phyloP scores from a whole-genome alignment of 345 rosid genomes.

The Eucalyptus marginata region DNA sequence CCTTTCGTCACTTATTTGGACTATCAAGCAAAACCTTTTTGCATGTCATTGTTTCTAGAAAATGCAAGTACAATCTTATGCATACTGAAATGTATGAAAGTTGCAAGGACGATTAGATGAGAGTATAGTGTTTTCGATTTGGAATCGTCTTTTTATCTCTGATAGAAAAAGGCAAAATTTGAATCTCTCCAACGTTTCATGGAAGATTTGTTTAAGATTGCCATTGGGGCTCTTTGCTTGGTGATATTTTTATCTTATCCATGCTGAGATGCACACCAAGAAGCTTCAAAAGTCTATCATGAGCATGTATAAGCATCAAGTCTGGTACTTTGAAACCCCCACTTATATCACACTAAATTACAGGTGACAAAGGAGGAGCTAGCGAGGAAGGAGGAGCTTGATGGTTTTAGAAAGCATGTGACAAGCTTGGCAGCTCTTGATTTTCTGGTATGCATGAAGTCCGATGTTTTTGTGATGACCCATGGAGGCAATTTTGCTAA shows the following conservation, averaged over 20 bases:
- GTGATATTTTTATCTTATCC: neutral
- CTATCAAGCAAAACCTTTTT: neutral
- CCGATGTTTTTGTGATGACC: conserved; percentile 99
- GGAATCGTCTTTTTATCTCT: neutral
- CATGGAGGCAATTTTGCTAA: conserved; percentile 99
- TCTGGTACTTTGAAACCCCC: neutral
- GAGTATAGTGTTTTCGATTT: neutral
- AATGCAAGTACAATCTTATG: neutral
- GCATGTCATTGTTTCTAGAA: neutral
- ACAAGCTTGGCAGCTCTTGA: conserved; percentile 98
- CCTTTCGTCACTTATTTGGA: neutral
- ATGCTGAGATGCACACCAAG: neutral
- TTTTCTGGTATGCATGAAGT: conserved; percentile 90
- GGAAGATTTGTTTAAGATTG: neutral
- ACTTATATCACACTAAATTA: neutral
- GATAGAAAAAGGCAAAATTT: neutral
- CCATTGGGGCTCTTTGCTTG: neutral
- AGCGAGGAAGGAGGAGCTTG: conserved; percentile 66
- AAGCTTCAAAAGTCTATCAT: neutral
- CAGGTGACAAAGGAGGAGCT: conserved; percentile 99
- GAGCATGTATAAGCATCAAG: neutral
- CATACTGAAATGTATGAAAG: neutral
- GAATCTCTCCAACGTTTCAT: neutral
- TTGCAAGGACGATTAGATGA: neutral
- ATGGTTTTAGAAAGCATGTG: conserved; percentile 84